Evolutionary conservation across 1,284 basidiomycete species (phyloP), one percentile per base, ranked within the genome.

Genomic region (Coniferiporia sulphurascens): DNA sequence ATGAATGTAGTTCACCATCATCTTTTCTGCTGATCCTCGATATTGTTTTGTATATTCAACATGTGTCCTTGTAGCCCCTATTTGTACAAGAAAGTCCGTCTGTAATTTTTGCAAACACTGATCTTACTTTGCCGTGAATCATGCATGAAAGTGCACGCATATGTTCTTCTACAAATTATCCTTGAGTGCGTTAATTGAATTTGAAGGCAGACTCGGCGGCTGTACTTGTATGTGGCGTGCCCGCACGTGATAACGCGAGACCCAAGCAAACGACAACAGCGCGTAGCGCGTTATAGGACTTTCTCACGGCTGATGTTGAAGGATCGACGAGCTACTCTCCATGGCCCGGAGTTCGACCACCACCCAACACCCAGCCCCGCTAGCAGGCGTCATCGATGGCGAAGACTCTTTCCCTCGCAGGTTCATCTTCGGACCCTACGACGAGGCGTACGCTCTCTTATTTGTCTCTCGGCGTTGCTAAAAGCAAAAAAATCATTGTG

Each of bases 401-500:
- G 34, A 63, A 82, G 63, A 83, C 82, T 27, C 74, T 89, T 59
- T 74, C 82, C 65, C 75, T 89, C 45, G 71, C 79, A 32, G 70
- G 75, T 35, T 67, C 71, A 4, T 64, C 73, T 22, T 67, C 74
- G 32, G 82, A 88, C 67, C 65, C 77, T n/a, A 74, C 78, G 41
- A 76, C 79, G 4, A 74, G 86, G 52, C 79, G 83, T 48, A 66
- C 83, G 10, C 79, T 95, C 1, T 71, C 79, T 5, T 85, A 85
- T 56, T 72, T 95, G 45, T 92, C 91, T 9, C 76, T 84, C 2
- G 77, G 85, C 5, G 86, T 96, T 41, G 87, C 87, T 15, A 94
- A 90, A 74, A 84, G 84, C 72, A 93, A 87, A 75, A 87, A 84
- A 73, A 88, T 94, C 61, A 81, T 96, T 13, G 84, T 95, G 6